phyloP scores from a whole-genome alignment of 345 rosid genomes.

The Ceriops decandra region DNA sequence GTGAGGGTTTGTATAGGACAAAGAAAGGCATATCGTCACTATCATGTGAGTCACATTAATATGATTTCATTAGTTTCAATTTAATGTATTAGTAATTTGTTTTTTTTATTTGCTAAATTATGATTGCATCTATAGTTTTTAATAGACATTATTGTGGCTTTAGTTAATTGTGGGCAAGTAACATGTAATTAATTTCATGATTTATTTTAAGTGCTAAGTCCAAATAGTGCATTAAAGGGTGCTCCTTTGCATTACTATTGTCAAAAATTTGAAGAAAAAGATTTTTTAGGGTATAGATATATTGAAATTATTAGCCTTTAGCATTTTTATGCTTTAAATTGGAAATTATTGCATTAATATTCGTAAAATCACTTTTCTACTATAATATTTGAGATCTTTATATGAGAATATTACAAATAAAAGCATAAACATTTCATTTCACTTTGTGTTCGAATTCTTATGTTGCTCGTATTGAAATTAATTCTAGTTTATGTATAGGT shows the following conservation, averaged over 20 bases:
- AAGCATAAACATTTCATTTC: too few species aligned
- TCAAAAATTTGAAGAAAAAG: background rate
- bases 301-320: background rate
- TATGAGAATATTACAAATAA: too few species aligned
- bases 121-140: background rate
- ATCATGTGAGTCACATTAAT: conserved; percentile 81
- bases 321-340: background rate
- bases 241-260: background rate
- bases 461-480: too few species aligned
- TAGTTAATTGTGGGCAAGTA: background rate
- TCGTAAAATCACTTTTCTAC: conserved; percentile 1
- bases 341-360: background rate
- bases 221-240: too few species aligned
- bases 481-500: too few species aligned
- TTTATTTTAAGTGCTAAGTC: too few species aligned
- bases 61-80: background rate
- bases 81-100: too few species aligned
- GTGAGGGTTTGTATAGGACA: too few species aligned
- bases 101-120: too few species aligned
- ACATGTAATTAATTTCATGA: too few species aligned
- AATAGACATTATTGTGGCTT: background rate
- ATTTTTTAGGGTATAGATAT: background rate
- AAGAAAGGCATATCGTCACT: conserved; percentile 16
- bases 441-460: too few species aligned
- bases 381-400: background rate